Base-by-base conservation (phyloP, 1,139 yeast genomes). In the Groenewaldozyma auringiensis region DNA sequence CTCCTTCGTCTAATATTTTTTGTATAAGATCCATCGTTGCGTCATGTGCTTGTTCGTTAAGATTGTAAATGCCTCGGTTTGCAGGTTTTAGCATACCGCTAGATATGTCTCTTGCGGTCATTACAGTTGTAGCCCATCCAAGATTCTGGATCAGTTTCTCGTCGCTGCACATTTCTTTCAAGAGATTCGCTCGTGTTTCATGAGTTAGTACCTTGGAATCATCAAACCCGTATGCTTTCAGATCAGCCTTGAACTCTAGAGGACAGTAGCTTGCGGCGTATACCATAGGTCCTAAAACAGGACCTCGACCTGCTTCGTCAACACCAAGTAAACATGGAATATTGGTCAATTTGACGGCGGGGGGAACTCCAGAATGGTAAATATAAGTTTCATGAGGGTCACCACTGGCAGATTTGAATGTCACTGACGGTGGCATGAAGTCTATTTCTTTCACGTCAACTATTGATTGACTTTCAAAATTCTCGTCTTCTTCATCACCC, bases 221-320 rank as follows among this genome's bases (percentile, higher is more conserved):
- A 25, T 89, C 95, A 67, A 92, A 92, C 9, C 92, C 96, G 52
- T 77, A 81, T 33, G 72, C 66, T 4, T 69, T 70, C 44, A 83
- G 77, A 46, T 81, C 64, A 4, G 77, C 81, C 38, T 64, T 62
- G 58, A 78, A 86, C 1, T 67, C 60, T 42, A 72, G 71, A 16
- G 80, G 66, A 54, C 95, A 81, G 60, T 87, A 92, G 2, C 94
- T 80, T 2, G 87, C 70, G 1, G 95, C 95, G 58, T 92, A 92
- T 1, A 94, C 98, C 98, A 92, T 94, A 0, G 97, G 95, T 0
- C 98, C 73, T 44, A 92, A 60, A 0, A 94, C 96, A 0, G 99
- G 98, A 0, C 99, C 99, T 53, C 99, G 74, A 0, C 99, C 98
- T 0, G 99, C 98, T 63, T 92, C 99, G 62, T 92, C 98, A 1